Conservation (phyloP, 2,329 filamentous ascomycete species). For the Karstenula rhodostoma region DNA sequence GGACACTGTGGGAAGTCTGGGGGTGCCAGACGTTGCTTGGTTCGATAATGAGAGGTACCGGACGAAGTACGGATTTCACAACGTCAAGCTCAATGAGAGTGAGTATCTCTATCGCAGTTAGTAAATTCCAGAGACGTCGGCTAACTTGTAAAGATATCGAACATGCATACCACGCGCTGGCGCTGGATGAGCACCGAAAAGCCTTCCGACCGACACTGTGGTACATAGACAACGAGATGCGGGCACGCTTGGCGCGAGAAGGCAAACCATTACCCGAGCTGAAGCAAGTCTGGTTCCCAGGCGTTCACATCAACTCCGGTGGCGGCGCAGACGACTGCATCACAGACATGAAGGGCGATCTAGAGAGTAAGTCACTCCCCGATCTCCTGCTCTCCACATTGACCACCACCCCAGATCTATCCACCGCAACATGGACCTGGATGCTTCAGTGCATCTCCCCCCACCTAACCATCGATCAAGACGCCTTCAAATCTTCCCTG, state of each 20-base stretch:
- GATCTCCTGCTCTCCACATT: neutral
- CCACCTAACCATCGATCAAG: slow-evolving; percentile 55
- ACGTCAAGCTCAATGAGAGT: slow-evolving; percentile 45
- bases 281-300: slow-evolving; percentile 63
- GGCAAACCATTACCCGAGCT: slow-evolving; percentile 43
- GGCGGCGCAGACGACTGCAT: slow-evolving; percentile 52
- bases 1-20: slow-evolving; percentile 58
- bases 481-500: slow-evolving; percentile 53
- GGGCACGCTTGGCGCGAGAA: slow-evolving; percentile 37
- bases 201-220: slow-evolving; percentile 63
- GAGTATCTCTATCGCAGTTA: slow-evolving; percentile 20
- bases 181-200: slow-evolving; percentile 61
- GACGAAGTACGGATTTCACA: slow-evolving; percentile 44
- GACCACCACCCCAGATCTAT: slow-evolving; percentile 40
- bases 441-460: slow-evolving; percentile 63
- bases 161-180: slow-evolving; percentile 64
- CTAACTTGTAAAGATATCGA: slow-evolving; percentile 53
- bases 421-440: slow-evolving; percentile 62
- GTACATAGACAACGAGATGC: slow-evolving; percentile 50
- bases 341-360: slow-evolving; percentile 42
- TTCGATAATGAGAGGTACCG: slow-evolving; percentile 29
- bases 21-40: slow-evolving; percentile 54
- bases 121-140: slow-evolving; percentile 37
- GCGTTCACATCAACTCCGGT: slow-evolving; percentile 61
- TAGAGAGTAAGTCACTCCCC: slow-evolving; percentile 38